Conservation (phyloP, 2,329 filamentous ascomycete genomes). For the Calonectria fujianensis region DNA sequence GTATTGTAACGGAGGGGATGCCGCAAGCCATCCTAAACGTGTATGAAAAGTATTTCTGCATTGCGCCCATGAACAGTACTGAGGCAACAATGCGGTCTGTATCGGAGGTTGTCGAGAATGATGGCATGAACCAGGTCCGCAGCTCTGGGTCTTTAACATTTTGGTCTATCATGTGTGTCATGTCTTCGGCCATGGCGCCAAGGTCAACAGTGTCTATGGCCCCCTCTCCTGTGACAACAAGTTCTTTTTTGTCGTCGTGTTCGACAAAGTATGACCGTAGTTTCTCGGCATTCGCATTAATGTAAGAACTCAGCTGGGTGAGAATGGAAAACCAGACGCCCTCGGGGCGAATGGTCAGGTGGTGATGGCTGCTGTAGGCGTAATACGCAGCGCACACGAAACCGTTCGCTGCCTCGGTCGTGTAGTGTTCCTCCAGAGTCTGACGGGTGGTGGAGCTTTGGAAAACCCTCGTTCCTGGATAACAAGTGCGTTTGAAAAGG, state of each 20-base stretch:
- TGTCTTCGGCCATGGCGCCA: slow-evolving; percentile 57
- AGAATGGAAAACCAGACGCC: slow-evolving; percentile 73
- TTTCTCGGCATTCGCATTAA: slow-evolving; percentile 67
- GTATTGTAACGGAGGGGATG: slow-evolving; percentile 71
- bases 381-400: slow-evolving; percentile 60
- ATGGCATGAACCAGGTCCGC: slow-evolving; percentile 69
- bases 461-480: too few relatives aligned
- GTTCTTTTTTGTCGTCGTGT: slow-evolving; percentile 59
- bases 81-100: slow-evolving; percentile 65
- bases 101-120: slow-evolving; percentile 70
- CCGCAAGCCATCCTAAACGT: slow-evolving; percentile 61
- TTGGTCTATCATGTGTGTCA: slow-evolving; percentile 63
- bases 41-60: slow-evolving; percentile 68
- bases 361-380: slow-evolving; percentile 66
- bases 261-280: slow-evolving; percentile 64
- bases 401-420: slow-evolving; percentile 55
- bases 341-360: slow-evolving; percentile 69
- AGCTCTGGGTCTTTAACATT: slow-evolving; percentile 64
- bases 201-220: slow-evolving; percentile 36
- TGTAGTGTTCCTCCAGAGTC: too few relatives aligned
- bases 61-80: slow-evolving; percentile 70
- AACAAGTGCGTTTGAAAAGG: too few relatives aligned
- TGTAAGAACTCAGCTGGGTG: slow-evolving; percentile 66
- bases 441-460: too few relatives aligned
- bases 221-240: slow-evolving; percentile 19